These are phyloP conservation scores for Conticribra guillardii DNA, from an alignment of 108 stramenopile species.

Conservation along the genomic window DNA sequence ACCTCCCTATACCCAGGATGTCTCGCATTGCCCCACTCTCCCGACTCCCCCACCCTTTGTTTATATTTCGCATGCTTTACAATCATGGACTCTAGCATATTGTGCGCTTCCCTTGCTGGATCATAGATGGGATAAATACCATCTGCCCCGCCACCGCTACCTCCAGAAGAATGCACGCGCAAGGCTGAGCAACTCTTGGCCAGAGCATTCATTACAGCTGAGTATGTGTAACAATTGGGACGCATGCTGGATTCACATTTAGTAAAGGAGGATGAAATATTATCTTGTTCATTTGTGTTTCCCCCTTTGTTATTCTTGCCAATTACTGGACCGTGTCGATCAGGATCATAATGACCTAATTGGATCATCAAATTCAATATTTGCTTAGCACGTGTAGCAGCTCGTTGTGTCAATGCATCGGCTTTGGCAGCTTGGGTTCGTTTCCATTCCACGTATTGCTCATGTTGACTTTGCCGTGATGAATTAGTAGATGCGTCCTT, in stretches of 20 bases:
- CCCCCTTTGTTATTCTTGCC: too few species aligned
- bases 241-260: conserved; percentile 45
- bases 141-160: background rate
- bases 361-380: conserved; percentile 47
- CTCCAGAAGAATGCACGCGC: background rate
- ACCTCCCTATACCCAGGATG: conserved; percentile 9
- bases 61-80: conserved; percentile 40
- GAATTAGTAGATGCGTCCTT: background rate
- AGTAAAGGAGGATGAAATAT: conserved; percentile 1
- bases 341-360: conserved; percentile 42
- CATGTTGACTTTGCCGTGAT: conserved; percentile 9
- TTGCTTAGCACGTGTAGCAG: conserved; percentile 46
- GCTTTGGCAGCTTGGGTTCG: conserved; percentile 32
- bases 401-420: conserved; percentile 42
- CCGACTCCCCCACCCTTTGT: conserved; percentile 36
- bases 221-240: conserved; percentile 57
- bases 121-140: conserved; percentile 10
- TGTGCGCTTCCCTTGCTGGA: conserved; percentile 49
- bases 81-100: conserved; percentile 52
- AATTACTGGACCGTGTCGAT: background rate
- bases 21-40: conserved; percentile 12
- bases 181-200: conserved; percentile 57
- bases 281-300: background rate
- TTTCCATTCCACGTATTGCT: conserved; percentile 35
- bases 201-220: conserved; percentile 60